Conservation (phyloP, 1,284 basidiomycete genomes). For the Fomitopsis pinicola region DNA sequence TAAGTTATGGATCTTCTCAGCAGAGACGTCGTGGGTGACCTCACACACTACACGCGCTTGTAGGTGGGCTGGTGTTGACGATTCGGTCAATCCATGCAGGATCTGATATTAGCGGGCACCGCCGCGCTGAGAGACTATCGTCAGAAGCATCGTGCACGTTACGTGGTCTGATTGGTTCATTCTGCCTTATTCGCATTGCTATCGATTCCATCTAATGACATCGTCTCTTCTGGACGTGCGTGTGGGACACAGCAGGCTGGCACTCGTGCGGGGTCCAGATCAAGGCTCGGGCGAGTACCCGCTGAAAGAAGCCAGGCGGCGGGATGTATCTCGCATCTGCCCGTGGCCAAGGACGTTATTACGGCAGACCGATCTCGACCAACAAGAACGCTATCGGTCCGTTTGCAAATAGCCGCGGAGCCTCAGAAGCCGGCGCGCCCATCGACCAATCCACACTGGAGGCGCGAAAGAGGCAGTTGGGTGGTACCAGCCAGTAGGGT, state of each 20-base stretch:
- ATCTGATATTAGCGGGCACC: conserved; percentile 6
- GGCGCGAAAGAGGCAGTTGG: conserved; percentile 2
- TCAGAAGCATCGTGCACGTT: background rate
- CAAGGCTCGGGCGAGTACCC: conserved; percentile 3
- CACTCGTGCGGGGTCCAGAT: conserved; percentile 1
- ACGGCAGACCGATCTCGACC: conserved; percentile 14
- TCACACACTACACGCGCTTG: conserved; percentile 7
- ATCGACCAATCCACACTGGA: background rate
- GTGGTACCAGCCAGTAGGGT: background rate
- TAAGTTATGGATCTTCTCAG: conserved; percentile 17
- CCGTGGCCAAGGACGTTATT: conserved; percentile 8
- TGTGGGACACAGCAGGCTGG: conserved; percentile 3
- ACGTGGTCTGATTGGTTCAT: conserved; percentile 8
- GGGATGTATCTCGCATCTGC: conserved; percentile 1
- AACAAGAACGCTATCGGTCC: conserved; percentile 5
- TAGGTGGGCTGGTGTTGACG: conserved; percentile 22
- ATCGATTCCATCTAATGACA: conserved; percentile 10
- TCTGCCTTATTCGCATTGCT: conserved; percentile 2
- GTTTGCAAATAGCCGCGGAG: conserved; percentile 11
- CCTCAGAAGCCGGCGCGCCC: conserved; percentile 2
- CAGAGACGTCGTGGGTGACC: conserved; percentile 9
- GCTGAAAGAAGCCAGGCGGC: background rate
- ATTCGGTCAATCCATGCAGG: conserved; percentile 10
- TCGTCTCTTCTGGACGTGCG: conserved; percentile 7
- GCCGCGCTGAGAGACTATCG: conserved; percentile 8